phyloP scores from a whole-genome alignment of 1,284 basidiomycete genomes.

The Trametes versicolor region DNA sequence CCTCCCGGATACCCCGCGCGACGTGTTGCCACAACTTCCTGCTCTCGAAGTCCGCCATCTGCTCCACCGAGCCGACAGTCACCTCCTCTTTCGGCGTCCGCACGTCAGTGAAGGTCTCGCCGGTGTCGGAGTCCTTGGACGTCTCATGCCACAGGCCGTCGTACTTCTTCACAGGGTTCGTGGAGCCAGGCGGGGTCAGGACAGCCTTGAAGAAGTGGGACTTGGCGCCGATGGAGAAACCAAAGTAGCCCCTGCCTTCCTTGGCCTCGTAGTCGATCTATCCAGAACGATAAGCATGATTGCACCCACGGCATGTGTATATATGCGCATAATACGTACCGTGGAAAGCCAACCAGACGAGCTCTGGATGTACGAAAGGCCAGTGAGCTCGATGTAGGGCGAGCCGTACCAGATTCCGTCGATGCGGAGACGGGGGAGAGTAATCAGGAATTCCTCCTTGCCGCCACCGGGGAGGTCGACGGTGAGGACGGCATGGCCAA shows the following conservation, averaged over 20 bases:
- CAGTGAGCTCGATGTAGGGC: conserved; percentile 91
- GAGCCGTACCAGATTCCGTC: conserved; percentile 69
- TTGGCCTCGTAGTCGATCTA: conserved; percentile 94
- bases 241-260: conserved; percentile 94
- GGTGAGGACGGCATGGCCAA: conserved; percentile 91
- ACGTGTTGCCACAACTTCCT: conserved; percentile 89
- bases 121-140: conserved; percentile 63
- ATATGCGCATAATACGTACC: conserved; percentile 47
- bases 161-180: conserved; percentile 62
- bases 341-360: conserved; percentile 77
- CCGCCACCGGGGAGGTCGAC: conserved; percentile 68
- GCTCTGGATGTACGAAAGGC: conserved; percentile 86
- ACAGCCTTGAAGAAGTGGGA: conserved; percentile 93
- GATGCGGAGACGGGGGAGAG: conserved; percentile 76
- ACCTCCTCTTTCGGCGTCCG: conserved; percentile 79
- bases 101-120: conserved; percentile 71
- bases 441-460: conserved; percentile 88
- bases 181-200: conserved; percentile 57
- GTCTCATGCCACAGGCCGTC: conserved; percentile 92
- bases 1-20: conserved; percentile 90
- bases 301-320: neutral
- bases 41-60: conserved; percentile 87
- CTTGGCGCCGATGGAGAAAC: conserved; percentile 69
- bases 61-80: conserved; percentile 63
- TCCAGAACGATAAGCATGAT: neutral